Percentiles rank a stretch among this genome's conserved stretches.
Conservation (phyloP, 306 rosid genomes). For the Ormosia semicastrata region DNA sequence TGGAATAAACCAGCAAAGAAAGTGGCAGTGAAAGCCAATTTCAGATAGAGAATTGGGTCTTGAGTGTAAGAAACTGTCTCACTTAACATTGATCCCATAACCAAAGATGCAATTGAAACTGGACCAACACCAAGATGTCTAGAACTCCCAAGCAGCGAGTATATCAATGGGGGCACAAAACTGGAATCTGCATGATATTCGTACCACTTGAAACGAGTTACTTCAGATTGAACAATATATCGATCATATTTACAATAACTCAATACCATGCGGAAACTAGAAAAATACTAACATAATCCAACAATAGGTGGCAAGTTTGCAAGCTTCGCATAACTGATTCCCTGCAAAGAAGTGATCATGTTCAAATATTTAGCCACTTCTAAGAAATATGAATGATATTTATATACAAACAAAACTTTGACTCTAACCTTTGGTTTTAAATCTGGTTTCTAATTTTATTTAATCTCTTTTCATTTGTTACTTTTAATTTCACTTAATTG, state of each 20-base stretch:
- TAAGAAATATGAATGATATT: neutral
- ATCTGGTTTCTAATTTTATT: too few relatives aligned
- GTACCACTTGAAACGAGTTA: neutral
- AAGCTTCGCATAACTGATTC: conserved; percentile 94
- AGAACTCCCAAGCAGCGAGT: conserved; percentile 88
- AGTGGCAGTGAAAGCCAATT: conserved; percentile 89
- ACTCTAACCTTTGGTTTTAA: too few relatives aligned
- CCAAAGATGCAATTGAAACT: conserved; percentile 93
- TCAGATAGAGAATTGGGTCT: conserved; percentile 68
- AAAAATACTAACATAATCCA: conserved; percentile 71
- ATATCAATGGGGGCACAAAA: conserved; percentile 92
- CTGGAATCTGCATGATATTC: conserved; percentile 72
- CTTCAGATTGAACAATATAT: neutral
- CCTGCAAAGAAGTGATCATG: conserved; percentile 46
- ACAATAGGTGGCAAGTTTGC: conserved; percentile 94
- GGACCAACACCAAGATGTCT: conserved; percentile 94
- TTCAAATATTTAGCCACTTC: neutral
- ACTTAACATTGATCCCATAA: conserved; percentile 96
- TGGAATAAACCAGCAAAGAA: conserved; percentile 89
- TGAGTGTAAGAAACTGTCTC: conserved; percentile 55
- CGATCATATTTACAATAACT: neutral
- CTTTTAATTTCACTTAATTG: too few relatives aligned
- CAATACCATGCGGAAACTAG: neutral
- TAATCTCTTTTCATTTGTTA: too few relatives aligned
- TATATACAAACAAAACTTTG: too few relatives aligned